These are phyloP conservation scores for Candida easanensis DNA, from an alignment of 805 yeast genomes.

Conservation along the genomic window DNA sequence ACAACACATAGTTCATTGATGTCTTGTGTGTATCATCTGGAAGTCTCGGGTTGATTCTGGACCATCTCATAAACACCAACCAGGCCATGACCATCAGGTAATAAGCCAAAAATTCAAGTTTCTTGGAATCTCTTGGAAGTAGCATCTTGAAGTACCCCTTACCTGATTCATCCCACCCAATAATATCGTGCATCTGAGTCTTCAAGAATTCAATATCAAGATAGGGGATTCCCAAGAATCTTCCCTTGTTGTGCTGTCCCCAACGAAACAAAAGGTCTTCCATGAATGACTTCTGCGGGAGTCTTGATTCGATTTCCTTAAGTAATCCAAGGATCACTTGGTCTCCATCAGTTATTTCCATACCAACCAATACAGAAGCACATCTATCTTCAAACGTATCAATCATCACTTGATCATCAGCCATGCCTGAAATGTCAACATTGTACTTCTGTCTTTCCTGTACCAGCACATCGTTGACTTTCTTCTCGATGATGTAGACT, in stretches of 20 bases:
- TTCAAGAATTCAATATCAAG: not conserved
- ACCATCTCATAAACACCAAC: slow-evolving; percentile 6
- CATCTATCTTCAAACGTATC: slow-evolving; percentile 7
- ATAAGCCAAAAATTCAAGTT: slow-evolving; percentile 4
- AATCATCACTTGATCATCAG: slow-evolving; percentile 6
- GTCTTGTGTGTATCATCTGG: slow-evolving; percentile 1
- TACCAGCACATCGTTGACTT: slow-evolving; percentile 4
- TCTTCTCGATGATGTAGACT: slow-evolving; percentile 1
- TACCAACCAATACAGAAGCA: not conserved
- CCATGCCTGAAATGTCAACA: slow-evolving; percentile 2
- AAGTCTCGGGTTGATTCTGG: slow-evolving; percentile 3
- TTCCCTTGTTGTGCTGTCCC: slow-evolving; percentile 1
- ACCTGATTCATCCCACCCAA: not conserved
- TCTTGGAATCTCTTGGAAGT: slow-evolving; percentile 3
- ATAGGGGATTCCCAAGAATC: slow-evolving; percentile 8
- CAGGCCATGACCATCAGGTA: slow-evolving; percentile 7
- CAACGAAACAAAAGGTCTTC: slow-evolving; percentile 6
- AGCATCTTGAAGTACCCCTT: not conserved
- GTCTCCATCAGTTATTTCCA: slow-evolving; percentile 3
- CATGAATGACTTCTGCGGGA: slow-evolving; percentile 5
- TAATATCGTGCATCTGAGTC: not conserved
- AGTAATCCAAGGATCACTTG: slow-evolving; percentile 1
- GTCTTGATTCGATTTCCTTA: slow-evolving; percentile 4
- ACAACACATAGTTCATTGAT: slow-evolving; percentile 6
- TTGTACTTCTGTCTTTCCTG: slow-evolving; percentile 7